phyloP scores from a whole-genome alignment of 305 asterid genomes.

The Coffea humblotiana region DNA sequence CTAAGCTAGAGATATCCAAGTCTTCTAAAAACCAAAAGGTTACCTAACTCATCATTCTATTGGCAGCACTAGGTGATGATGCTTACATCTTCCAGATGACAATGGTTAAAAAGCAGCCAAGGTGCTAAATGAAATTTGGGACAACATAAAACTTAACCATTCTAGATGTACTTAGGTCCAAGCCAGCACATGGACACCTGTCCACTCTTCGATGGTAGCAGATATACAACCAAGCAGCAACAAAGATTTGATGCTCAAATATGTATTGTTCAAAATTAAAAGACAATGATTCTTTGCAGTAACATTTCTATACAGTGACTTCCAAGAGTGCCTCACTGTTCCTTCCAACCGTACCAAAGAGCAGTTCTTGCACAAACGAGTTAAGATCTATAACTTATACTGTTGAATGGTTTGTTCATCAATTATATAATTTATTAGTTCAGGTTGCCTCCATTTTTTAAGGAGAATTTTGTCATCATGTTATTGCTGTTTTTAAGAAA shows the following conservation, averaged over 20 bases:
- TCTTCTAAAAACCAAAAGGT: not conserved
- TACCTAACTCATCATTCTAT: not conserved
- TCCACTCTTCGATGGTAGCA: not conserved
- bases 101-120: not conserved
- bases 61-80: not conserved
- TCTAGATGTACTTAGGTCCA: not conserved
- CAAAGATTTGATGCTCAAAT: not conserved
- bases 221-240: not conserved
- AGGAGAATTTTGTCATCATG: not conserved
- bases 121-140: not conserved
- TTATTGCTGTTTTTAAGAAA: not conserved
- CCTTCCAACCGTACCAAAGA: not conserved
- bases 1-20: not conserved
- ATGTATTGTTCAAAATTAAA: not conserved
- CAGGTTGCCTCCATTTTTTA: not conserved
- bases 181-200: not conserved
- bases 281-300: not conserved
- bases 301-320: not conserved
- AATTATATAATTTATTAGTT: not conserved
- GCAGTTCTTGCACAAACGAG: not conserved
- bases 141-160: too few relatives aligned
- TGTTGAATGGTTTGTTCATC: not conserved
- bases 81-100: not conserved
- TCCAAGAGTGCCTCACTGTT: not conserved
- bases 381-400: too few relatives aligned